phyloP scores from a whole-genome alignment of 2,329 filamentous ascomycete genomes.

The Emergomyces africanus region DNA sequence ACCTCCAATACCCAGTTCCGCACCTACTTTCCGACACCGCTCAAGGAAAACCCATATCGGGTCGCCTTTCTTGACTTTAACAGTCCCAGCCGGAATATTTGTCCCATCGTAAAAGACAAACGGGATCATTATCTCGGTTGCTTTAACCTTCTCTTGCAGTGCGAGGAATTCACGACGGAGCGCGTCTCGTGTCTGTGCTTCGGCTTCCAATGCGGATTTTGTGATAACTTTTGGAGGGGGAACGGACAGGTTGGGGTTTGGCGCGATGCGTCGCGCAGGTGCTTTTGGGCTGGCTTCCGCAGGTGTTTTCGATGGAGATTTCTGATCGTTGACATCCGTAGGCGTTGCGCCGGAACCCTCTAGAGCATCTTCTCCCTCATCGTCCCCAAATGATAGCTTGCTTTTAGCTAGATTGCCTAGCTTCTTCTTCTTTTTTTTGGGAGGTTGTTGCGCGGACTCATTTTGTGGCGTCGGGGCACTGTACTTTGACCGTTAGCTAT shows the following conservation, averaged over 20 bases:
- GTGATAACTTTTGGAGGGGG: slow-evolving; percentile 60
- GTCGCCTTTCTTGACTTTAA: slow-evolving; percentile 86
- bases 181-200: slow-evolving; percentile 63
- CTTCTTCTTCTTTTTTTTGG: slow-evolving; percentile 48
- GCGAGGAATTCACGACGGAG: slow-evolving; percentile 67
- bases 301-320: slow-evolving; percentile 26
- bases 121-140: slow-evolving; percentile 76
- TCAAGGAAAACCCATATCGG: slow-evolving; percentile 88
- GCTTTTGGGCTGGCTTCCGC: slow-evolving; percentile 19
- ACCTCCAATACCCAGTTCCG: slow-evolving; percentile 62
- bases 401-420: slow-evolving; percentile 41
- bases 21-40: slow-evolving; percentile 78
- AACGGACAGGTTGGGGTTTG: slow-evolving; percentile 29
- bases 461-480: slow-evolving; percentile 40
- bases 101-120: slow-evolving; percentile 97
- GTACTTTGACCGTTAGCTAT: slow-evolving; percentile 43
- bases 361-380: slow-evolving; percentile 52
- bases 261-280: slow-evolving; percentile 24
- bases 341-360: slow-evolving; percentile 26
- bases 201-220: slow-evolving; percentile 62
- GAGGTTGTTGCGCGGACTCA: slow-evolving; percentile 26
- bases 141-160: slow-evolving; percentile 76
- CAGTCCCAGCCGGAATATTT: slow-evolving; percentile 71
- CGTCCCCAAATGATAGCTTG: slow-evolving; percentile 46
- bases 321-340: slow-evolving; percentile 22